Conservation (phyloP, 192 early-diverging fungal genomes). For the Umbelopsis sp. region DNA sequence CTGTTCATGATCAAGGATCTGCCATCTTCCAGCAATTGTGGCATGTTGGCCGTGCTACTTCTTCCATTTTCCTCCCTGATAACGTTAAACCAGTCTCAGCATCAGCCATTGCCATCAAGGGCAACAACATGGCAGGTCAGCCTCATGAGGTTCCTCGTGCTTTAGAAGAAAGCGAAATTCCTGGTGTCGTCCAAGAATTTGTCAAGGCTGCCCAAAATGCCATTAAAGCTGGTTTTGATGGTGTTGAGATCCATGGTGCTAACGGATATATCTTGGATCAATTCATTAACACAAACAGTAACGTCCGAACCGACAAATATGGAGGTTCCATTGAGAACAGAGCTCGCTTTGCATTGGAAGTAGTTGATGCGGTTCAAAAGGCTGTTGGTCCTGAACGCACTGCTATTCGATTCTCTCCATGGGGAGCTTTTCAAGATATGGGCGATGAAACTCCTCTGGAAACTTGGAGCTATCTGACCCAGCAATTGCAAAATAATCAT, state of each 20-base stretch:
- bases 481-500: conserved; percentile 24
- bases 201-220: conserved; percentile 67
- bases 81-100: conserved; percentile 21
- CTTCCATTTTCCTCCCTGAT: background rate
- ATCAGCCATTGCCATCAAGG: conserved; percentile 24
- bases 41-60: conserved; percentile 34
- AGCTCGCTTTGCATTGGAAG: conserved; percentile 32
- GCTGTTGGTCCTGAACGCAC: conserved; percentile 35
- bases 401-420: conserved; percentile 39
- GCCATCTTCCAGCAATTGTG: conserved; percentile 61
- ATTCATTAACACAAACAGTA: conserved; percentile 79
- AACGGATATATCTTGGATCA: conserved; percentile 87
- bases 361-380: conserved; percentile 26
- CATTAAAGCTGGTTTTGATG: conserved; percentile 81
- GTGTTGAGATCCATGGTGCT: conserved; percentile 87
- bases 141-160: conserved; percentile 21
- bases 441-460: conserved; percentile 27
- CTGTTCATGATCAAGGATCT: conserved; percentile 57
- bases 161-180: conserved; percentile 16
- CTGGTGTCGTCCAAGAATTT: conserved; percentile 4
- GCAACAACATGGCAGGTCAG: conserved; percentile 7
- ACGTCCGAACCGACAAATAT: conserved; percentile 66
- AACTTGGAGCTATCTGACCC: conserved; percentile 29
- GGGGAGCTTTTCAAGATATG: conserved; percentile 37
- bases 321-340: conserved; percentile 33